Evolutionary conservation across 2,329 filamentous ascomycete species (phyloP).

Genomic region (Tolypocladium ophioglossoides): DNA sequence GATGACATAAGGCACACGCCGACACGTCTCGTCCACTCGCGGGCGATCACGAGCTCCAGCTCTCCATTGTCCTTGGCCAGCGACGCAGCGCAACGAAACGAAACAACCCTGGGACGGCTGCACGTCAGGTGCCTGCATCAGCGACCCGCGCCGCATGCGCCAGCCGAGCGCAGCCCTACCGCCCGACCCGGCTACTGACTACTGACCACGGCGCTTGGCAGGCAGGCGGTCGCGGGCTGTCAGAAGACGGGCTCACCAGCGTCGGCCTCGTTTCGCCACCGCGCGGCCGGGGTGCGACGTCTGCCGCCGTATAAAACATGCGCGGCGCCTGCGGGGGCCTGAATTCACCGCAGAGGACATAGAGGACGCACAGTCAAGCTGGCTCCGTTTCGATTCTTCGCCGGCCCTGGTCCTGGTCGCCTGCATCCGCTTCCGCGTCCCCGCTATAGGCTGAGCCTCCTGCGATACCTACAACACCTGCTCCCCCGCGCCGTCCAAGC

Average conservation of each 20-base stretch:
- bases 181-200: neutral
- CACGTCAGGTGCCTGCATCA: conserved; percentile 9
- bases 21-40: neutral
- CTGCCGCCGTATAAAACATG: neutral
- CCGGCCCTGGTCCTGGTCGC: conserved; percentile 16
- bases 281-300: neutral
- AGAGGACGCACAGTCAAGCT: conserved; percentile 18
- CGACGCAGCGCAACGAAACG: neutral
- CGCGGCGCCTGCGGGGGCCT: neutral
- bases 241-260: neutral
- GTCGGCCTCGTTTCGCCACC: neutral
- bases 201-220: neutral
- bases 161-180: neutral
- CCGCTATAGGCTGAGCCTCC: conserved; percentile 36
- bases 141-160: conserved; percentile 5
- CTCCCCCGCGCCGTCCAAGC: conserved; percentile 54
- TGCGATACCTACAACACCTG: conserved; percentile 58
- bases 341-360: neutral
- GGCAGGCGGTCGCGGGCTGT: neutral
- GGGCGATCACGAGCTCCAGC: conserved; percentile 5
- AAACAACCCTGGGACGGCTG: neutral
- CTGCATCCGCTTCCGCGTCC: conserved; percentile 14
- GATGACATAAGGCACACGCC: neutral
- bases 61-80: neutral
- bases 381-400: conserved; percentile 33